These are phyloP conservation scores for Akanthomyces dipterigenus DNA, from an alignment of 2,329 filamentous ascomycete species.

Conservation along the genomic window DNA sequence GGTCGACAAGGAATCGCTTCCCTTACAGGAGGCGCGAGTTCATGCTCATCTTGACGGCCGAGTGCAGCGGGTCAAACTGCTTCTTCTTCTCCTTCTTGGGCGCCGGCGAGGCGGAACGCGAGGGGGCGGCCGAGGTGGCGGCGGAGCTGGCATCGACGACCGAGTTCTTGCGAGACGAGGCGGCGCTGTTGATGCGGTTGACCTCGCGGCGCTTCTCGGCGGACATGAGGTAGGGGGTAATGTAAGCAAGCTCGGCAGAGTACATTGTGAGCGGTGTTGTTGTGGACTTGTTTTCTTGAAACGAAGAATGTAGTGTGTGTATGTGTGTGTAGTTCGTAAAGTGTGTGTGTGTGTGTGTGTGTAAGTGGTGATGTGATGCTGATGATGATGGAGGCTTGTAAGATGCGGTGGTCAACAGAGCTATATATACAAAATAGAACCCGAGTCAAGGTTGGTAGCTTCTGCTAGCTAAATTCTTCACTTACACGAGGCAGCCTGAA, in stretches of 20 bases:
- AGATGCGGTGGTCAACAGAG: background rate
- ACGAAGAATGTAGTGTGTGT: background rate
- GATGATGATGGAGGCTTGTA: background rate
- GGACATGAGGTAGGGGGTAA: slow-evolving; percentile 11
- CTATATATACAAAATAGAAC: slow-evolving; percentile 8
- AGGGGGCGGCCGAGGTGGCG: background rate
- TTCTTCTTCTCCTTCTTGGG: slow-evolving; percentile 1
- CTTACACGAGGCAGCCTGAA: background rate
- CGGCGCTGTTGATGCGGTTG: slow-evolving; percentile 9
- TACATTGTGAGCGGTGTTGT: slow-evolving; percentile 1
- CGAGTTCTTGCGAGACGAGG: slow-evolving; percentile 12
- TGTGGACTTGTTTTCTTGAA: background rate
- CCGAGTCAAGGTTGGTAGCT: background rate
- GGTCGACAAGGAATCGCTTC: background rate
- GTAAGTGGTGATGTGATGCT: slow-evolving; percentile 11
- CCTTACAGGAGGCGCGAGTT: background rate
- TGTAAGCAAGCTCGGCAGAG: slow-evolving; percentile 11
- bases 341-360: background rate
- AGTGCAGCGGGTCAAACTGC: background rate
- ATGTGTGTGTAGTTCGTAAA: too few relatives aligned
- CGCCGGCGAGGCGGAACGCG: background rate
- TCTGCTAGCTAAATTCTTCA: background rate
- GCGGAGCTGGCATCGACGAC: background rate
- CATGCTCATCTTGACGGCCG: slow-evolving; percentile 5
- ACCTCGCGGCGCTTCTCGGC: slow-evolving; percentile 1